Evolutionary conservation across 2,329 filamentous ascomycete genomes (phyloP).

Genomic region (Ceratocystis colombiana): DNA sequence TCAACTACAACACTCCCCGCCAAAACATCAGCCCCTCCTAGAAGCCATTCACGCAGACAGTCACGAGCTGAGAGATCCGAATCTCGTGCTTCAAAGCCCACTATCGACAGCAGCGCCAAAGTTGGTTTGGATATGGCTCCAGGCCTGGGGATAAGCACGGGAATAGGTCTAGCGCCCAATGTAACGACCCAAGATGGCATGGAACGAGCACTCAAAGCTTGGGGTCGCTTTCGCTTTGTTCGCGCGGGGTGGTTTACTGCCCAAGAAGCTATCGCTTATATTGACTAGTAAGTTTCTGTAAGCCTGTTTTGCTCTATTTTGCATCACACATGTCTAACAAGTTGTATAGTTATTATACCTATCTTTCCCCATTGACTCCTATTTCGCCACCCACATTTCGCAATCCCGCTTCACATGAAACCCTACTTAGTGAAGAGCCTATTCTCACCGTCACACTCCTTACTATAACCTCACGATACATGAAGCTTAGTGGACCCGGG

Average conservation of each 20-base stretch:
- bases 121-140: neutral
- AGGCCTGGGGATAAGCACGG: neutral
- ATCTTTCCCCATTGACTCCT: constrained; percentile 82
- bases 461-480: constrained; percentile 82
- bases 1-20: neutral
- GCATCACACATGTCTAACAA: neutral
- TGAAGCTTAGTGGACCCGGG: constrained; percentile 66
- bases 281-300: constrained; percentile 61
- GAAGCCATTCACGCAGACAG: constrained; percentile 19
- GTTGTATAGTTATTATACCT: constrained; percentile 65
- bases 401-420: constrained; percentile 66
- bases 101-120: constrained; percentile 32
- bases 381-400: constrained; percentile 88
- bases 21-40: constrained; percentile 4
- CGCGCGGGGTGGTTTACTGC: constrained; percentile 93
- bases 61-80: constrained; percentile 11
- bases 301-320: constrained; percentile 20
- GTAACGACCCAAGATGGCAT: constrained; percentile 28
- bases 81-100: constrained; percentile 23
- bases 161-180: constrained; percentile 36
- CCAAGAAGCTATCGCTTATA: constrained; percentile 83
- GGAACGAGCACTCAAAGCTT: constrained; percentile 65
- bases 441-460: constrained; percentile 85
- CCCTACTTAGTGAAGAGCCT: constrained; percentile 78
- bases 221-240: constrained; percentile 89